Evolutionary conservation across 345 rosid genomes (phyloP).

Genomic region (Punica granatum): DNA sequence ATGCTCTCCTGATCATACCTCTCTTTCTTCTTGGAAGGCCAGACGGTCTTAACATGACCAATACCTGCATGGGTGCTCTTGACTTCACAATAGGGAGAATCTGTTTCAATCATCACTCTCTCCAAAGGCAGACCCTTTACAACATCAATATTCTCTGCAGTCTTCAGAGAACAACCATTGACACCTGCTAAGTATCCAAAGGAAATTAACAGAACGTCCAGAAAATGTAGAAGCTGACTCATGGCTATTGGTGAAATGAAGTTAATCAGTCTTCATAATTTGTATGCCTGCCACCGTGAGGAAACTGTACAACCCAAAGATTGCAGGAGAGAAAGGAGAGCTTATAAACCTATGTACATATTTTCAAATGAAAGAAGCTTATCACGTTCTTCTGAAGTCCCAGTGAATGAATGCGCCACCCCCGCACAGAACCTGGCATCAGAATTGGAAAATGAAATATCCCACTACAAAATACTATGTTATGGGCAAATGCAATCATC

Average conservation of each 20-base stretch:
- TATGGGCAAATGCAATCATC: background rate
- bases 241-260: background rate
- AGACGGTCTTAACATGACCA: conserved; percentile 46
- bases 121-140: conserved; percentile 65
- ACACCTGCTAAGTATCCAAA: conserved; percentile 38
- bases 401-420: conserved; percentile 93
- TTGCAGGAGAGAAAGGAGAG: background rate
- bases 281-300: background rate
- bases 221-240: background rate
- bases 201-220: background rate
- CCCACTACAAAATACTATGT: background rate
- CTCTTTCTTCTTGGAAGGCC: conserved; percentile 96
- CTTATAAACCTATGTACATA: conserved; percentile 62
- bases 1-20: conserved; percentile 63
- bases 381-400: conserved; percentile 58
- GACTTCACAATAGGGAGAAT: conserved; percentile 96
- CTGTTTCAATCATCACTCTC: conserved; percentile 96
- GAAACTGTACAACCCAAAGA: background rate
- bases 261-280: background rate
- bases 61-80: conserved; percentile 82
- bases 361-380: conserved; percentile 69
- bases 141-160: conserved; percentile 74
- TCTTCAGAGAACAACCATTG: conserved; percentile 88
- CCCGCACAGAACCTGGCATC: conserved; percentile 66
- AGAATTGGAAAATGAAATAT: conserved; percentile 1